Conservation (phyloP, 345 rosid species). For the Trapa incisa region DNA sequence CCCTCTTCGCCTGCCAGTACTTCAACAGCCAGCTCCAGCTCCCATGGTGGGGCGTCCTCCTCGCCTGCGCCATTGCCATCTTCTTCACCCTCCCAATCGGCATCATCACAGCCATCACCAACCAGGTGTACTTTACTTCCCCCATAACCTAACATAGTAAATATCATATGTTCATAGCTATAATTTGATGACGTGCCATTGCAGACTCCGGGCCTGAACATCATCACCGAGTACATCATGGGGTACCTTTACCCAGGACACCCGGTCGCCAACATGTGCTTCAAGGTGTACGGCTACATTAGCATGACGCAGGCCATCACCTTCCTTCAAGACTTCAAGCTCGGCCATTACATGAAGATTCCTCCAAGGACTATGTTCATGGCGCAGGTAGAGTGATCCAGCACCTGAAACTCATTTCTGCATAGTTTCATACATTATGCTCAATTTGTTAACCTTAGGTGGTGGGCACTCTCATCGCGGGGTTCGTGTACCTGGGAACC, state of each 20-base stretch:
- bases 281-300: constrained; percentile 93
- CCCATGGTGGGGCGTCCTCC: constrained; percentile 98
- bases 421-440: no score
- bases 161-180: no score
- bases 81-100: constrained; percentile 87
- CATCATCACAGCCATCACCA: constrained; percentile 88
- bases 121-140: constrained; percentile 39
- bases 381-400: constrained; percentile 56
- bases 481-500: constrained; percentile 60
- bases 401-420: neutral
- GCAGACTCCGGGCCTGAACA: constrained; percentile 83
- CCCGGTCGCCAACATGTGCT: constrained; percentile 94
- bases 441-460: constrained; percentile 22
- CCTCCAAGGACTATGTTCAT: constrained; percentile 96
- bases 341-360: constrained; percentile 96
- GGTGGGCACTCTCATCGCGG: constrained; percentile 79
- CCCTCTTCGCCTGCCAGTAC: constrained; percentile 73
- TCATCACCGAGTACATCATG: constrained; percentile 82
- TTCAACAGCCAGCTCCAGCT: constrained; percentile 78
- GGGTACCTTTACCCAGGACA: constrained; percentile 95
- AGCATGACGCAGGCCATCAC: constrained; percentile 86
- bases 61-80: constrained; percentile 76
- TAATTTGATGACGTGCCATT: no score
- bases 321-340: constrained; percentile 92
- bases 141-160: no score